These are phyloP conservation scores for Claviceps capensis DNA, from an alignment of 2,329 filamentous ascomycete species.

Conservation along the genomic window DNA sequence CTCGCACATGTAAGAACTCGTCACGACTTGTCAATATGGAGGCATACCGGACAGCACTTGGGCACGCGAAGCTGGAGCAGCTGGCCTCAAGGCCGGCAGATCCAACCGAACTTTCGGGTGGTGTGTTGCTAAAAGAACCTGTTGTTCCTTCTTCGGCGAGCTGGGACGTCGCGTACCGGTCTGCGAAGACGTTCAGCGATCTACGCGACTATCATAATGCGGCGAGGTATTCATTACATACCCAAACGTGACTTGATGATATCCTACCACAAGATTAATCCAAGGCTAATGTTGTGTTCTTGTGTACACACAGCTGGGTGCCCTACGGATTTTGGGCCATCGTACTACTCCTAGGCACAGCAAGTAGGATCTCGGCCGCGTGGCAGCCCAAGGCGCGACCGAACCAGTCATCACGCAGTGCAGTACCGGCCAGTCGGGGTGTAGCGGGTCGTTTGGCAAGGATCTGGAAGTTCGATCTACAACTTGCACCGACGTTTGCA, in stretches of 20 bases:
- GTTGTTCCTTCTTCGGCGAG: background rate
- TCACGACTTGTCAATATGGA: constrained; percentile 7
- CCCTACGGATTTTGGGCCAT: background rate
- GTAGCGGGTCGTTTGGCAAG: background rate
- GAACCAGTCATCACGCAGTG: background rate
- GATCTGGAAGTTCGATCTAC: background rate
- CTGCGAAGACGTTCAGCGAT: constrained; percentile 2
- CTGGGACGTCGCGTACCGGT: constrained; percentile 6
- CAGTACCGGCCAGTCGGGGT: background rate
- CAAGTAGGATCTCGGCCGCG: background rate
- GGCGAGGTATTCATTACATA: constrained; percentile 2
- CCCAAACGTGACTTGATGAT: background rate
- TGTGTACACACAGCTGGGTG: background rate
- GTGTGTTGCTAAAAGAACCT: background rate
- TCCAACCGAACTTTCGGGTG: background rate
- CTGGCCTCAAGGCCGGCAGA: background rate
- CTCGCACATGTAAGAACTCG: constrained; percentile 8
- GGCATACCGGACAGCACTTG: constrained; percentile 5
- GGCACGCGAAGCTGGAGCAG: background rate
- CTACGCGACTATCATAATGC: constrained; percentile 4
- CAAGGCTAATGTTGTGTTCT: background rate
- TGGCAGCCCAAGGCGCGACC: background rate
- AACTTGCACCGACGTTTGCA: background rate
- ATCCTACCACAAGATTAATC: background rate
- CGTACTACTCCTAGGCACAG: background rate